Conservation (phyloP, 768 basidiomycete genomes). For the Leucogyrophana mollusca region DNA sequence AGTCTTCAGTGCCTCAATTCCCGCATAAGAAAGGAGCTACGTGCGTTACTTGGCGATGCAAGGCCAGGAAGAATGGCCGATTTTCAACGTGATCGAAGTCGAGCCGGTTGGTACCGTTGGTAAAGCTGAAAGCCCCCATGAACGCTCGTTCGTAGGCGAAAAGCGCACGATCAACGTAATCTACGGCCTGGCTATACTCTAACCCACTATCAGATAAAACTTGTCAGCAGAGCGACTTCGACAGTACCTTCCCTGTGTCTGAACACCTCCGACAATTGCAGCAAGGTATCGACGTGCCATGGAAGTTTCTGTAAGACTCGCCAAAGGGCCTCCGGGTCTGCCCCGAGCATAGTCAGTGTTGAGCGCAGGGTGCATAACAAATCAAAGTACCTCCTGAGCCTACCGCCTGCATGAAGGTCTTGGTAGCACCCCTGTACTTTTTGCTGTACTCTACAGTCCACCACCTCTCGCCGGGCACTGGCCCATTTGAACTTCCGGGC, state of each 20-base stretch:
- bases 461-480: constrained; percentile 65
- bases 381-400: constrained; percentile 68
- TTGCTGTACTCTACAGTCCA: constrained; percentile 89
- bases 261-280: constrained; percentile 84
- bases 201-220: constrained; percentile 2
- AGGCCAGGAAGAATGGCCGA: constrained; percentile 85
- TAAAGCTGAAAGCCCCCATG: constrained; percentile 82
- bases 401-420: constrained; percentile 78
- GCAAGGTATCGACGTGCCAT: constrained; percentile 91
- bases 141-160: constrained; percentile 93
- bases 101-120: constrained; percentile 75
- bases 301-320: constrained; percentile 73
- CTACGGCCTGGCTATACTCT: constrained; percentile 84
- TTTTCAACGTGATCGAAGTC: constrained; percentile 93
- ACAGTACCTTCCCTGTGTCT: constrained; percentile 89
- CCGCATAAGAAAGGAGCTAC: constrained; percentile 19
- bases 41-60: constrained; percentile 82
- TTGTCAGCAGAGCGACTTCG: too few species aligned
- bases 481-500: constrained; percentile 37
- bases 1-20: background rate
- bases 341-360: background rate
- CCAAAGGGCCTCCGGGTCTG: constrained; percentile 80
- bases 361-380: background rate
- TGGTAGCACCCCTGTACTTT: constrained; percentile 79
- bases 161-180: constrained; percentile 88